Base-by-base conservation (phyloP, 1,139 yeast species). In the Suhomyces maxii region DNA sequence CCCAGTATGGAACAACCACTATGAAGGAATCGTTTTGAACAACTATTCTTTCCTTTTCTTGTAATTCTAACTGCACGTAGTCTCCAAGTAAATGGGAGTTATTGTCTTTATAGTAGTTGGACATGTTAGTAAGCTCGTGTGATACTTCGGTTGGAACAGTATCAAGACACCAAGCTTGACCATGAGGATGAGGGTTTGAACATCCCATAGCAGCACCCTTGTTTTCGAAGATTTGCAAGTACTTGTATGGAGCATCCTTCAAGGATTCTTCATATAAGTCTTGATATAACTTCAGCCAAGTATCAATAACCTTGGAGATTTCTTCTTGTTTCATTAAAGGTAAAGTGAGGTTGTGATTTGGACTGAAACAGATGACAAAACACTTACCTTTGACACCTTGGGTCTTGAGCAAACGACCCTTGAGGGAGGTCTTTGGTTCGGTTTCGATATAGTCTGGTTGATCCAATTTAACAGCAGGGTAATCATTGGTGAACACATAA, bases 141-240 rank as follows among this genome's bases (percentile, higher is more conserved):
- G 71, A 72, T n/a, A 86, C 88, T 64, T 85, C 91, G 35, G 82
- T 80, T 8, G 93, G 93, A 8, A 84, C 68, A 10, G 74, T 65
- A 54, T 81, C 85, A 45, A 86, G 73, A 64, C 87, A 81, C 93
- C 93, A 86, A 8, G 87, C 89, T 66, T 86, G 93, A 13, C 84
- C 83, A 57, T 86, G 93, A 11, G 91, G 91, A 61, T 86, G 93
- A 3, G 90, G 87, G 59, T 86, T 86, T 2, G 90, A 84, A 59
- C 91, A 86, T 34, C 93, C 91, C 93, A 86, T 86, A 7, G 88
- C 87, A 42, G 82, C 73, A 28, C 93, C 93, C 66, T 85, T 86
- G 63, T 86, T 86, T 60, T 86, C 93, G 60, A 86, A 86, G 39
- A 86, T 83, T 66, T 85, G 91, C 51, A 86, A 68, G 64, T 86